Evolutionary conservation across 352 stramenopile species (phyloP).

Genomic region (Phytopythium sindhum): DNA sequence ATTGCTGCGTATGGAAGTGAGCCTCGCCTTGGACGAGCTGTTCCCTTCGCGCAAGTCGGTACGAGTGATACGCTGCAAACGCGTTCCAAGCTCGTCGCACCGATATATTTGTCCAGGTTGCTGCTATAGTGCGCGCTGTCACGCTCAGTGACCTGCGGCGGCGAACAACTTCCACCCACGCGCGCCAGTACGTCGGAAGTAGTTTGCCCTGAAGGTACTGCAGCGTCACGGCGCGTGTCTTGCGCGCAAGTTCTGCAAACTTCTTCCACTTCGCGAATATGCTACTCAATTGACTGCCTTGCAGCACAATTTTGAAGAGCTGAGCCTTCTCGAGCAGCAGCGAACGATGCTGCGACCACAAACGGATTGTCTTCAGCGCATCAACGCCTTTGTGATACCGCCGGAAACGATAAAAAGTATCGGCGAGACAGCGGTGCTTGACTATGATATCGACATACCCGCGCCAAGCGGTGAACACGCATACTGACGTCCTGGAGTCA

Average conservation of each 20-base stretch:
- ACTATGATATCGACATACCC: constrained; percentile 7
- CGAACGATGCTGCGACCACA: neutral
- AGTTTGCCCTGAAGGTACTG: constrained; percentile 26
- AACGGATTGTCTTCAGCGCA: constrained; percentile 8
- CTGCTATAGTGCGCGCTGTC: constrained; percentile 6
- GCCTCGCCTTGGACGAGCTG: constrained; percentile 10
- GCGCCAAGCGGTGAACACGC: constrained; percentile 22
- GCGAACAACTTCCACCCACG: constrained; percentile 17
- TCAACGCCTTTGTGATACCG: constrained; percentile 19
- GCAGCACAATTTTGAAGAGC: constrained; percentile 18
- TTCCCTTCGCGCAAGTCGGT: constrained; percentile 1
- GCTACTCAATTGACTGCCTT: constrained; percentile 8
- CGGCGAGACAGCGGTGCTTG: constrained; percentile 7
- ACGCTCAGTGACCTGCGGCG: neutral
- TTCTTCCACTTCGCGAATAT: constrained; percentile 26
- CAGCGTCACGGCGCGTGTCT: constrained; percentile 16
- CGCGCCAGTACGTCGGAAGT: constrained; percentile 23
- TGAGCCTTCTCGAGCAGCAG: constrained; percentile 12
- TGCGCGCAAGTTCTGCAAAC: constrained; percentile 12
- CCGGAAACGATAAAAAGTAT: constrained; percentile 18
- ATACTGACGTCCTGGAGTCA: constrained; percentile 9
- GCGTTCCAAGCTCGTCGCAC: constrained; percentile 25
- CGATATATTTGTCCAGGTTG: constrained; percentile 21
- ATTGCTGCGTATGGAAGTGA: constrained; percentile 6
- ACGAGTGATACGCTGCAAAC: constrained; percentile 9